Conservation (phyloP, 164 flowering plant species). For the Piper betle region DNA sequence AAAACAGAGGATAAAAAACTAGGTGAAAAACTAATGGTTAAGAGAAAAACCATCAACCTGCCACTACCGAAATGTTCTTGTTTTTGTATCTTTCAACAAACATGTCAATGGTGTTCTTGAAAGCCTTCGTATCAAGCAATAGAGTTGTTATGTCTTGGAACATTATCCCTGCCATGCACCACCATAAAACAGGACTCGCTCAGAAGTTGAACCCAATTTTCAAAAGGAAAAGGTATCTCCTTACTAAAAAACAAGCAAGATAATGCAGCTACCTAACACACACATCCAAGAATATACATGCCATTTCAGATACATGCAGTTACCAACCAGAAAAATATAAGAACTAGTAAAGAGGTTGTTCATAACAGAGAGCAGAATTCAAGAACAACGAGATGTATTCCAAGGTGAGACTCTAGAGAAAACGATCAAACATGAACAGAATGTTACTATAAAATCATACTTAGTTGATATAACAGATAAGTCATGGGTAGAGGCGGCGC, state of each 20-base stretch:
- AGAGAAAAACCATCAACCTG: conserved; percentile 32
- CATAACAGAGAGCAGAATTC: no score
- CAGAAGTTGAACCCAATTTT: neutral
- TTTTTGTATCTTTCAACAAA: conserved; percentile 80
- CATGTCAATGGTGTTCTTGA: conserved; percentile 82
- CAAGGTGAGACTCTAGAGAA: neutral
- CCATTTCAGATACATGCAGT: neutral
- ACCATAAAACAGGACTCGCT: neutral
- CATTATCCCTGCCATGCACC: conserved; percentile 60
- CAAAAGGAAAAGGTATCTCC: neutral
- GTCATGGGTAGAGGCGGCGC: neutral
- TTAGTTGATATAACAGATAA: no score
- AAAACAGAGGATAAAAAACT: neutral
- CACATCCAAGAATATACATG: no score
- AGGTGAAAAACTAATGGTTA: neutral
- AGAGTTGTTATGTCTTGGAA: conserved; percentile 90
- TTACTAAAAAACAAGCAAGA: no score
- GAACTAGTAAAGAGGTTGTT: no score
- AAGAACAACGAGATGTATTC: no score
- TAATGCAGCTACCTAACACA: no score
- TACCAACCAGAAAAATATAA: no score
- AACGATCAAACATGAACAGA: neutral
- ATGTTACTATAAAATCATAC: neutral
- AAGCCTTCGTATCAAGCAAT: conserved; percentile 68
- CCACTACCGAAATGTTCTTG: conserved; percentile 76